Evolutionary conservation across 228 moss, liverwort and hornwort species (phyloP).

Genomic region (Sphagnum fallax): DNA sequence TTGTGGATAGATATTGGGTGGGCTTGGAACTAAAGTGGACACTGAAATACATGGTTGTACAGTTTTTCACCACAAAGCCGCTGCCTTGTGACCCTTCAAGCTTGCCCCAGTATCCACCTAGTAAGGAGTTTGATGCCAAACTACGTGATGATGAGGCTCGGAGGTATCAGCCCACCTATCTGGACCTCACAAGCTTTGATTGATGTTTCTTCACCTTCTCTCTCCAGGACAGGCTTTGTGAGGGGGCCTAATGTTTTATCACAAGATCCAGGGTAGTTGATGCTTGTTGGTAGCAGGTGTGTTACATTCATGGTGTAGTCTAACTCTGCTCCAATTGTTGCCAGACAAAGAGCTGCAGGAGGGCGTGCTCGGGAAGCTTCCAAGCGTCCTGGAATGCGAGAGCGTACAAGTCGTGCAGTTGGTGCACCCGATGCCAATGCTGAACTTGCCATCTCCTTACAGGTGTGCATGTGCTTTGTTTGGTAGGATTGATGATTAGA

Average conservation of each 20-base stretch:
- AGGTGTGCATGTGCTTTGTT: conserved; percentile 13
- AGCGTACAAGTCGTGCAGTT: conserved; percentile 63
- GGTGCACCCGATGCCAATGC: conserved; percentile 97
- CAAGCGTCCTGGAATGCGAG: conserved; percentile 62
- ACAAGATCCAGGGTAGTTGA: no score
- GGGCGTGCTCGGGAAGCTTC: conserved; percentile 59
- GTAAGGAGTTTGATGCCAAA: conserved; percentile 82
- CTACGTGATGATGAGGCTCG: conserved; percentile 91
- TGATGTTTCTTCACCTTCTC: no score
- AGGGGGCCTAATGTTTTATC: no score
- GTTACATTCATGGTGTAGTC: not conserved
- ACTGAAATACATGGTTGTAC: conserved; percentile 4
- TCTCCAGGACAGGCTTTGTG: no score
- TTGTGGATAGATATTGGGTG: not conserved
- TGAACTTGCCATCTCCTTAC: conserved; percentile 76
- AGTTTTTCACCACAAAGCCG: conserved; percentile 64
- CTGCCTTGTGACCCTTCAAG: conserved; percentile 89
- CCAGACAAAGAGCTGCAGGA: conserved; percentile 84
- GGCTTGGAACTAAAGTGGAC: not conserved
- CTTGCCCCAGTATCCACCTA: conserved; percentile 71
- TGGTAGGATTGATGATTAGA: not conserved
- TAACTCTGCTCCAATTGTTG: not conserved
- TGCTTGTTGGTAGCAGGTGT: not conserved
- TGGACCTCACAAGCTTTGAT: no score
- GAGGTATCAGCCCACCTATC: conserved; percentile 17